phyloP scores from a whole-genome alignment of 2,329 filamentous ascomycete genomes.

The Bipolaris bicolor region DNA sequence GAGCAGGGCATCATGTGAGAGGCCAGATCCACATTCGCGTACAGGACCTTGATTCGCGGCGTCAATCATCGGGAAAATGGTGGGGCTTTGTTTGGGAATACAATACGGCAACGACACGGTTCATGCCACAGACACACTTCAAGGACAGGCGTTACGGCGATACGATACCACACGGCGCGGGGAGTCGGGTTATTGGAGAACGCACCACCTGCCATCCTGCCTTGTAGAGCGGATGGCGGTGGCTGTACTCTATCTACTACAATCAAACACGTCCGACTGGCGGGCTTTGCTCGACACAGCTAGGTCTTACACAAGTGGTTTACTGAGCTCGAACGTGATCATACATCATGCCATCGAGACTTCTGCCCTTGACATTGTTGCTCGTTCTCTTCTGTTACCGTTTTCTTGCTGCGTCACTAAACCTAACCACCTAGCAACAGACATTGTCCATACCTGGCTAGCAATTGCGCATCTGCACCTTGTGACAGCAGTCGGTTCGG shows the following conservation, averaged over 20 bases:
- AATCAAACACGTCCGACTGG: constrained; percentile 33
- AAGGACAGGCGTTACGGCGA: constrained; percentile 26
- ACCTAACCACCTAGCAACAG: constrained; percentile 24
- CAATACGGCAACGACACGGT: constrained; percentile 30
- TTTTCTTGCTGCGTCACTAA: constrained; percentile 26
- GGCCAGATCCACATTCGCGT: constrained; percentile 4
- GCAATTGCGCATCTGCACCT: constrained; percentile 7
- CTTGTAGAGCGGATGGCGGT: constrained; percentile 46
- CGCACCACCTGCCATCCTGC: constrained; percentile 46
- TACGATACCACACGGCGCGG: constrained; percentile 19
- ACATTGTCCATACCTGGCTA: constrained; percentile 9
- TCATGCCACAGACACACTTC: constrained; percentile 32
- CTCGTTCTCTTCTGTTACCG: constrained; percentile 11
- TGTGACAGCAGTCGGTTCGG: constrained; percentile 36
- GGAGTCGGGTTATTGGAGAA: constrained; percentile 37
- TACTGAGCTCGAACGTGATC: constrained; percentile 48
- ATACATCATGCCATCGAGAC: constrained; percentile 49
- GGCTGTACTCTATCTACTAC: constrained; percentile 47
- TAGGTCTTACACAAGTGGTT: constrained; percentile 44
- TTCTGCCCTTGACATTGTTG: constrained; percentile 35
- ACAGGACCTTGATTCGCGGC: constrained; percentile 33
- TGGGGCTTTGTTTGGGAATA: constrained; percentile 20
- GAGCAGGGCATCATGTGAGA: constrained; percentile 42
- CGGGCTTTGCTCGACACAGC: constrained; percentile 30
- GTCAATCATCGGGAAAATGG: constrained; percentile 23